Percentiles rank a stretch among this genome's conserved stretches.
Conservation (phyloP, 352 stramenopile genomes). For the Pythium aristosporum region DNA sequence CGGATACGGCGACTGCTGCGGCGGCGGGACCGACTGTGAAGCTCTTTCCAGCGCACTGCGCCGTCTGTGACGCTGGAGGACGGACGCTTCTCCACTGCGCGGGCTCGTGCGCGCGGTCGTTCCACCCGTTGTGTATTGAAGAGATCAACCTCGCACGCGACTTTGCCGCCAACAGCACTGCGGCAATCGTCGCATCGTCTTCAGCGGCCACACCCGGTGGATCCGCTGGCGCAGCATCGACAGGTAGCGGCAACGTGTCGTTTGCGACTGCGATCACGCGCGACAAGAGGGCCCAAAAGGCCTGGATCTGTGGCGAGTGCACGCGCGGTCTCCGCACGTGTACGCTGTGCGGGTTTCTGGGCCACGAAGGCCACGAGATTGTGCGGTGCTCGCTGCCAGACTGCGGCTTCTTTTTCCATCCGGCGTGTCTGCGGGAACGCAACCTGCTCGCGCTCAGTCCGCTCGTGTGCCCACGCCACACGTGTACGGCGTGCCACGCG, state of each 20-base stretch:
- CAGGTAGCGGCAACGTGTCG: slow-evolving; percentile 1
- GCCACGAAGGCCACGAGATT: slow-evolving; percentile 52
- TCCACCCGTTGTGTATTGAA: slow-evolving; percentile 63
- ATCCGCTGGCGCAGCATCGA: not conserved
- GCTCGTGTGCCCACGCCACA: slow-evolving; percentile 63
- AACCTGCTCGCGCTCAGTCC: slow-evolving; percentile 20
- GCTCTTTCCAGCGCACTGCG: slow-evolving; percentile 58
- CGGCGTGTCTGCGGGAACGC: slow-evolving; percentile 31
- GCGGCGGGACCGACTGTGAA: slow-evolving; percentile 23
- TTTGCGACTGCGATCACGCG: slow-evolving; percentile 24
- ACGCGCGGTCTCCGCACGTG: slow-evolving; percentile 54
- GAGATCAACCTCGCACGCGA: slow-evolving; percentile 34
- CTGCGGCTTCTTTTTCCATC: slow-evolving; percentile 68
- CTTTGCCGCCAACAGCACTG: slow-evolving; percentile 4
- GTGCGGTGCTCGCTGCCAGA: slow-evolving; percentile 45
- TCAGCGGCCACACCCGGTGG: not conserved
- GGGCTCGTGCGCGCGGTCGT: slow-evolving; percentile 53
- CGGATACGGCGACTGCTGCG: not conserved
- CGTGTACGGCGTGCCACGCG: slow-evolving; percentile 42
- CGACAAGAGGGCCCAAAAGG: slow-evolving; percentile 36
- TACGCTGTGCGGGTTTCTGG: slow-evolving; percentile 69
- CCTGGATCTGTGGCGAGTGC: slow-evolving; percentile 74
- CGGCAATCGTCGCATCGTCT: slow-evolving; percentile 5
- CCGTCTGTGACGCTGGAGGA: slow-evolving; percentile 50
- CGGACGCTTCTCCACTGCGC: slow-evolving; percentile 57